These are phyloP conservation scores for Babesia sp. DNA, from an alignment of 169 alveolate species.

Conservation along the genomic window DNA sequence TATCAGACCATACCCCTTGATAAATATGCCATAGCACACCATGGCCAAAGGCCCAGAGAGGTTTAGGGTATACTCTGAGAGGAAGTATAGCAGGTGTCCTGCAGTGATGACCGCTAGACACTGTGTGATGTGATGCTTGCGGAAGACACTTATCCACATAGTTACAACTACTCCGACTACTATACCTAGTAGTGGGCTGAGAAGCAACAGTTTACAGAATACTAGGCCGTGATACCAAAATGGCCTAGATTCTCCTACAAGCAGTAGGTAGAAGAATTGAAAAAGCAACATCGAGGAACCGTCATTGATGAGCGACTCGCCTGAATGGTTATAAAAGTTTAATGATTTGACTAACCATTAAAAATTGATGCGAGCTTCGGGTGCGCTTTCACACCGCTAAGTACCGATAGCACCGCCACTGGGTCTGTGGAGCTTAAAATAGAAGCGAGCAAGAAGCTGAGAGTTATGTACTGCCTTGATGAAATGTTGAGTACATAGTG, in stretches of 20 bases:
- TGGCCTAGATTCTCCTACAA: conserved; percentile 72
- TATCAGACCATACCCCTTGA: conserved; percentile 82
- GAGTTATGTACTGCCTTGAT: conserved; percentile 61
- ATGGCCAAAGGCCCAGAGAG: conserved; percentile 85
- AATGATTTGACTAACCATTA: conserved; percentile 63
- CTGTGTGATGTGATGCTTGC: conserved; percentile 77
- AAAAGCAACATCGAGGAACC: conserved; percentile 84
- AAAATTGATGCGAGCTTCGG: conserved; percentile 81
- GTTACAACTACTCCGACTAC: conserved; percentile 75
- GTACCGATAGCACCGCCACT: conserved; percentile 85
- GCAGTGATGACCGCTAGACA: conserved; percentile 71
- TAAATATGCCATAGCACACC: conserved; percentile 85
- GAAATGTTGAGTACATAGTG: conserved; percentile 71
- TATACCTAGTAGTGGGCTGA: conserved; percentile 83
- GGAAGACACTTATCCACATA: conserved; percentile 79
- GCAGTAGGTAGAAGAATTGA: conserved; percentile 80
- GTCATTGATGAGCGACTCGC: conserved; percentile 85
- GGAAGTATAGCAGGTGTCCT: conserved; percentile 76
- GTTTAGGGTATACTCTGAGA: conserved; percentile 77
- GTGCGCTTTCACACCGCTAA: conserved; percentile 81
- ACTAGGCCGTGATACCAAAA: conserved; percentile 68
- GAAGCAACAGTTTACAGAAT: conserved; percentile 75
- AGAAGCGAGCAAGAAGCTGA: conserved; percentile 83
- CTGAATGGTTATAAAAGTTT: conserved; percentile 1
- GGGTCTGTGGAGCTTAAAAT: conserved; percentile 86